These are phyloP conservation scores for Candida tetrigidarum DNA, from an alignment of 1,139 yeast species.

Conservation along the genomic window DNA sequence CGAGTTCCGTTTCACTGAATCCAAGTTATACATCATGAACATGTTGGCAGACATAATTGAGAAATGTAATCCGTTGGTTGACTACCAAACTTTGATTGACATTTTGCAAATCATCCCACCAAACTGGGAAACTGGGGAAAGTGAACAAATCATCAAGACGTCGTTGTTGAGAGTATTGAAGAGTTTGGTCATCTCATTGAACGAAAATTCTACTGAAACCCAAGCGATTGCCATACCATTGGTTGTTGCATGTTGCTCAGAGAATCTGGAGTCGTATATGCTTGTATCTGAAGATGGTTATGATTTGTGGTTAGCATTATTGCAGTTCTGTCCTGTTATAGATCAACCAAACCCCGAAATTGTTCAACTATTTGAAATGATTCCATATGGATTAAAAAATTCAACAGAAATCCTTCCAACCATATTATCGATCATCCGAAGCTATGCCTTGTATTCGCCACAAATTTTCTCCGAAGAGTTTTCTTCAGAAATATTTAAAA, in stretches of 20 bases:
- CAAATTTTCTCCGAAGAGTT: constrained; percentile 41
- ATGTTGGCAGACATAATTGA: constrained; percentile 69
- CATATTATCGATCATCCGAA: constrained; percentile 68
- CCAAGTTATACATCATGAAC: constrained; percentile 71
- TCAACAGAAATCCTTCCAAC: constrained; percentile 81
- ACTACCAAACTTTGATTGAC: constrained; percentile 51
- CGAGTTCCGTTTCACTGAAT: constrained; percentile 63
- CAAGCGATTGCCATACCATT: constrained; percentile 72
- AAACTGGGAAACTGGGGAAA: constrained; percentile 70
- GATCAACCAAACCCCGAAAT: constrained; percentile 25
- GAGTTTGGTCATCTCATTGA: constrained; percentile 66
- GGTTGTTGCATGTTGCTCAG: constrained; percentile 64
- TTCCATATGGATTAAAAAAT: constrained; percentile 54
- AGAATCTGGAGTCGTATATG: constrained; percentile 59
- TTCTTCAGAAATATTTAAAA: constrained; percentile 48
- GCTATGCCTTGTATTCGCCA: constrained; percentile 67
- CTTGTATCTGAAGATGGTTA: constrained; percentile 85
- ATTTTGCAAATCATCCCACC: constrained; percentile 67
- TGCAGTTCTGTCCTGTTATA: constrained; percentile 56
- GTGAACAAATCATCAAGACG: constrained; percentile 72
- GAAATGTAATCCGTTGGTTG: constrained; percentile 63
- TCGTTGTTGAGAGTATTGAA: constrained; percentile 71
- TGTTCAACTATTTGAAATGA: constrained; percentile 50
- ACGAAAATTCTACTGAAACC: constrained; percentile 59
- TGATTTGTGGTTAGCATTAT: constrained; percentile 77